Evolutionary conservation across 441 rosid species (phyloP).

Genomic region (Pelargonium cotyledonis): DNA sequence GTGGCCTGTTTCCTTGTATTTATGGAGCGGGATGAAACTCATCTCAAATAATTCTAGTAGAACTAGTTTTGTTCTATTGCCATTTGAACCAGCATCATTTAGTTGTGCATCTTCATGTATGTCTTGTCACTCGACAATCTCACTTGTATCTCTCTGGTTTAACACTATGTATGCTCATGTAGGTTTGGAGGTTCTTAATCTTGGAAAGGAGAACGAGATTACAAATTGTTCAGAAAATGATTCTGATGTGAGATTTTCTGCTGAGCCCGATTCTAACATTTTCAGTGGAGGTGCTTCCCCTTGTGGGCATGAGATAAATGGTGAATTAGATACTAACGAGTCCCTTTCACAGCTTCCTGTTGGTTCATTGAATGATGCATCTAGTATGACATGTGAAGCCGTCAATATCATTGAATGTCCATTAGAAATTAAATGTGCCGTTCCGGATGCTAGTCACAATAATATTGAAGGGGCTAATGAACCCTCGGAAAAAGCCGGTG

Average conservation of each 20-base stretch:
- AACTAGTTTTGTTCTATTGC: not conserved
- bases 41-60: too few relatives aligned
- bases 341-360: constrained; percentile 24
- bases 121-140: not conserved
- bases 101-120: not conserved
- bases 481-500: constrained; percentile 2
- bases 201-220: constrained; percentile 19
- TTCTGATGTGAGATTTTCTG: constrained; percentile 22
- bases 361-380: constrained; percentile 27
- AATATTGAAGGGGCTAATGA: constrained; percentile 18
- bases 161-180: constrained; percentile 15
- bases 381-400: constrained; percentile 22
- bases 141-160: constrained; percentile 8
- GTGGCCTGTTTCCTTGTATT: too few relatives aligned
- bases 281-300: constrained; percentile 22
- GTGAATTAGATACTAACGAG: constrained; percentile 27
- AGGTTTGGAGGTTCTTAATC: constrained; percentile 30
- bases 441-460: constrained; percentile 7
- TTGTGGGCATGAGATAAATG: constrained; percentile 15
- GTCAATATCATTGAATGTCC: constrained; percentile 13
- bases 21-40: too few relatives aligned
- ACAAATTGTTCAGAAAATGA: constrained; percentile 24
- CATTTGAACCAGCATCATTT: not conserved
- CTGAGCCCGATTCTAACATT: constrained; percentile 31
- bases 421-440: not conserved